Conservation (phyloP, 2,329 filamentous ascomycete genomes). For the Microdochium paspali region DNA sequence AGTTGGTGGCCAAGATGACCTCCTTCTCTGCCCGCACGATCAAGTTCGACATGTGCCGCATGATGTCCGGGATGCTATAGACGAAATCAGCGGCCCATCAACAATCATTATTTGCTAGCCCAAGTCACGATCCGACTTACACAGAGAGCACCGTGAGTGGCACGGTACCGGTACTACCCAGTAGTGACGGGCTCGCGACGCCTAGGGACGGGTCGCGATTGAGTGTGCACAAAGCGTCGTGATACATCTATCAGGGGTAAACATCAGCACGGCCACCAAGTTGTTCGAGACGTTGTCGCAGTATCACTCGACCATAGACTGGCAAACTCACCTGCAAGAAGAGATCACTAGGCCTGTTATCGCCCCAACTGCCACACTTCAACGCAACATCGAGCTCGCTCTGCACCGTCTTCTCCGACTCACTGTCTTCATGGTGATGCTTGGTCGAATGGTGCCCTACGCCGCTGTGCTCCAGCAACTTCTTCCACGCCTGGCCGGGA, state of each 20-base stretch:
- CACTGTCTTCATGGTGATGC: conserved; percentile 2
- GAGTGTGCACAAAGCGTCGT: conserved; percentile 51
- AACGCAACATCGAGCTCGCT: conserved; percentile 43
- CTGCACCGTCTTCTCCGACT: conserved; percentile 12
- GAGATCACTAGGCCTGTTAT: conserved; percentile 51
- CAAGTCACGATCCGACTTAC: conserved; percentile 17
- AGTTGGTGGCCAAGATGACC: conserved; percentile 67
- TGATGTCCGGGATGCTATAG: conserved; percentile 53
- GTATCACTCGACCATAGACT: not conserved
- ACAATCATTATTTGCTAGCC: too few relatives aligned
- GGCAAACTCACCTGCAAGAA: conserved; percentile 46
- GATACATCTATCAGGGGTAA: conserved; percentile 41
- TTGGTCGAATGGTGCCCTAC: not conserved
- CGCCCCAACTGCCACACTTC: conserved; percentile 59
- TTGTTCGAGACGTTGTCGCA: not conserved
- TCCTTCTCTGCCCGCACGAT: conserved; percentile 66
- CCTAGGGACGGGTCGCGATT: conserved; percentile 39
- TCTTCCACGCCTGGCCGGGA: conserved; percentile 44
- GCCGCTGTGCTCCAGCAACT: conserved; percentile 35
- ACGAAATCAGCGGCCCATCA: not conserved
- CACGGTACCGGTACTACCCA: conserved; percentile 48
- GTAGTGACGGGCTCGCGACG: conserved; percentile 40
- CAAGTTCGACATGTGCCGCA: conserved; percentile 65
- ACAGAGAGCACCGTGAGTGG: conserved; percentile 62
- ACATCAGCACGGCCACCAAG: not conserved